phyloP scores from a whole-genome alignment of 495 filamentous ascomycete species.

The Echria macrotheca region DNA sequence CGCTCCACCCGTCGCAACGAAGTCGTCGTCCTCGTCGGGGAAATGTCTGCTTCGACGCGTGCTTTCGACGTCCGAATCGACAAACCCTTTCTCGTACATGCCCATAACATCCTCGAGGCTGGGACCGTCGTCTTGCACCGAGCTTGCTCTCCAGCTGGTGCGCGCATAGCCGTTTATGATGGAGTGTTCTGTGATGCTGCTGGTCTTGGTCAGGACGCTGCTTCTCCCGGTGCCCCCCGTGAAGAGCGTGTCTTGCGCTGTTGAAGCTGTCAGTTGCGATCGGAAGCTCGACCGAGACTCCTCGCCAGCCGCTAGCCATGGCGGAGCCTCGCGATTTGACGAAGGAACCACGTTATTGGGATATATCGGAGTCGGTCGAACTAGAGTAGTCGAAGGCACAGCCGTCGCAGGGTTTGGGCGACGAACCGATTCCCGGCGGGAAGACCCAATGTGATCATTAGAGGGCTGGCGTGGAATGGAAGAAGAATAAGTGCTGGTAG shows the following conservation, averaged over 20 bases:
- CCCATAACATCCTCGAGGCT: slow-evolving; percentile 90
- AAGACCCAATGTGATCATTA: slow-evolving; percentile 26
- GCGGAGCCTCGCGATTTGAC: slow-evolving; percentile 34
- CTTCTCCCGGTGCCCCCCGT: slow-evolving; percentile 79
- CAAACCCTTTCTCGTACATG: slow-evolving; percentile 86
- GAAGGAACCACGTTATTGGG: slow-evolving; percentile 13
- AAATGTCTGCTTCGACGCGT: slow-evolving; percentile 28
- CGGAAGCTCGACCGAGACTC: slow-evolving; percentile 66
- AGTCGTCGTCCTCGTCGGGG: slow-evolving; percentile 30
- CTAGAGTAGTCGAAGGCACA: slow-evolving; percentile 8
- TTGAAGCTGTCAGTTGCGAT: slow-evolving; percentile 62
- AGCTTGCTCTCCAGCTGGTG: slow-evolving; percentile 48
- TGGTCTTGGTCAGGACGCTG: slow-evolving; percentile 74
- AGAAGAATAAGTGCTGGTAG: slow-evolving; percentile 39
- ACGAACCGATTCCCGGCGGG: slow-evolving; percentile 22
- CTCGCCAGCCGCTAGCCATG: slow-evolving; percentile 40
- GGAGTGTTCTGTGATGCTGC: slow-evolving; percentile 60
- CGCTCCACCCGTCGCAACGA: slow-evolving; percentile 24
- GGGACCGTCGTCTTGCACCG: slow-evolving; percentile 62
- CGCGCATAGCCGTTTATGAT: slow-evolving; percentile 38
- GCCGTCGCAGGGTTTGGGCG: slow-evolving; percentile 18
- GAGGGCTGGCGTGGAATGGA: slow-evolving; percentile 33
- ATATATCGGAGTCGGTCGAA: slow-evolving; percentile 15
- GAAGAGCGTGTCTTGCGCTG: slow-evolving; percentile 58
- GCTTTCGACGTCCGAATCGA: slow-evolving; percentile 45